Evolutionary conservation across 345 rosid genomes (phyloP), one percentile per base, ranked within the genome.

Genomic region (Eucalyptus polyanthemos): DNA sequence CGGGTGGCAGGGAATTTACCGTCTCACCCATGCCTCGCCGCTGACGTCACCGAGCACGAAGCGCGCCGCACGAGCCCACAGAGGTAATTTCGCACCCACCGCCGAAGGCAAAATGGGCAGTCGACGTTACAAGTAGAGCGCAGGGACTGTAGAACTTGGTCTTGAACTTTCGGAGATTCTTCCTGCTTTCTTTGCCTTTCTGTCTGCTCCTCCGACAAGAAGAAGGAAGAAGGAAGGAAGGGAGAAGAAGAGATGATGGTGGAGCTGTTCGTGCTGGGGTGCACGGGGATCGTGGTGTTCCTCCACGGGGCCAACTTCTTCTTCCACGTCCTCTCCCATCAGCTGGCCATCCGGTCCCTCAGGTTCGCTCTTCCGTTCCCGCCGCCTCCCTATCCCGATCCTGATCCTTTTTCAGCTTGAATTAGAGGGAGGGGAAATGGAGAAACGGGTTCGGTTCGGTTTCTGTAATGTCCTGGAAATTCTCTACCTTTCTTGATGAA

Each of bases 281-380:
- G 96, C 86, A 92, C 95, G 1, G 95, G 96, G 86, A 85, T 93
- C 37, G 95, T 95, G 89, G 92, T 94, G 91, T 92, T 94, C 91
- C 96, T 95, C 47, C 97, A 95, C 49, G 95, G 95, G 37, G 97
- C 95, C 87, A 93, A 93, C 91, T 93, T 95, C 92, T 88, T 95
- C 92, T 95, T 95, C 93, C 95, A 93, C 86, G 51, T 90, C 88
- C 92, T 95, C 76, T 89, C 94, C n/a, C 92, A 94, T 14, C 95
- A 93, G 67, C 80, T 95, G 22, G 92, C 90, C 25, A 13, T 94
- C 45, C 95, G 96, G 60, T 87, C 96, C 87, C 94, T 95, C 92
- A 95, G 97, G 96, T 94, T 31, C 44, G 27, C 34, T 29, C 58
- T 53, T 21, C 58, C 58, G 25, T 53, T 53, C 58, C 58, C 58